These are phyloP conservation scores for Saturnispora galanensis DNA, from an alignment of 805 yeast genomes.

Conservation along the genomic window DNA sequence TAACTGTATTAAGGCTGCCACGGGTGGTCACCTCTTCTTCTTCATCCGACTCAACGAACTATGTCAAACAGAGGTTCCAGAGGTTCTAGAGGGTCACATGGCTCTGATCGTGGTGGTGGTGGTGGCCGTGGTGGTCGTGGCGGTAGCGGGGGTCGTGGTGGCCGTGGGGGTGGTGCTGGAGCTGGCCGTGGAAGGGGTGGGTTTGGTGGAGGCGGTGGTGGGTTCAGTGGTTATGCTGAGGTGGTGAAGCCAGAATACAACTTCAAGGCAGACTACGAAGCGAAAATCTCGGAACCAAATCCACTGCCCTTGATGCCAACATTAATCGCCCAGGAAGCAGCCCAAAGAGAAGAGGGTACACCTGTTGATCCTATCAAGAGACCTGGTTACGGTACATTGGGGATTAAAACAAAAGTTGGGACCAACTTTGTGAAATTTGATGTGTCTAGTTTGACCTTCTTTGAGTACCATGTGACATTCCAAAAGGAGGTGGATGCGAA, in stretches of 20 bases:
- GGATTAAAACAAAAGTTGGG: slow-evolving; percentile 18
- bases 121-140: slow-evolving; percentile 12
- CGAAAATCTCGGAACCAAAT: slow-evolving; percentile 10
- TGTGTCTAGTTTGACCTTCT: slow-evolving; percentile 13
- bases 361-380: slow-evolving; percentile 13
- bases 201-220: slow-evolving; percentile 5
- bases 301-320: slow-evolving; percentile 12
- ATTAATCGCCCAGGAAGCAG: slow-evolving; percentile 9
- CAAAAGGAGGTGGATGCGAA: slow-evolving; percentile 15
- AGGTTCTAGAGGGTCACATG: slow-evolving; percentile 3
- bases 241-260: slow-evolving; percentile 16
- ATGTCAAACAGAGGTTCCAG: background rate
- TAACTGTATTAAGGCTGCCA: too few relatives aligned
- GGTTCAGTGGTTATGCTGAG: slow-evolving; percentile 11
- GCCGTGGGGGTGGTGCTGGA: slow-evolving; percentile 14
- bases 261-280: slow-evolving; percentile 14
- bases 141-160: slow-evolving; percentile 11
- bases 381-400: slow-evolving; percentile 20
- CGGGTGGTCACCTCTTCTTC: too few relatives aligned
- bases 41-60: background rate
- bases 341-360: slow-evolving; percentile 10
- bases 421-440: slow-evolving; percentile 16
- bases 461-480: slow-evolving; percentile 18
- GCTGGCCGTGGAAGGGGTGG: slow-evolving; percentile 13
- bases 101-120: slow-evolving; percentile 5